Evolutionary conservation across 768 basidiomycete genomes (phyloP).

Genomic region (Wakefieldia striispora): DNA sequence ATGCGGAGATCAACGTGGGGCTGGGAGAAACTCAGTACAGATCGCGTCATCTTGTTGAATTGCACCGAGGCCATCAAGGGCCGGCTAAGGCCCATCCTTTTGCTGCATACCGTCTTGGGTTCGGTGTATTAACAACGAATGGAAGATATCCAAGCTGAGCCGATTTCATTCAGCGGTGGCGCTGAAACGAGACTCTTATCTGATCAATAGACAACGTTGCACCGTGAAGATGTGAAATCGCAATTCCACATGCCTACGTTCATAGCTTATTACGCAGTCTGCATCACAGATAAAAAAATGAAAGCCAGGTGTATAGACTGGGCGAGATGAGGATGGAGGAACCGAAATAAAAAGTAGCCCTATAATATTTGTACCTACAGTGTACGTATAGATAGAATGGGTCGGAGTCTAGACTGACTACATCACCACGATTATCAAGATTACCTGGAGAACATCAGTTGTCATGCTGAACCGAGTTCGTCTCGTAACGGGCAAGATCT

Average conservation of each 20-base stretch:
- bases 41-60: conserved; percentile 3
- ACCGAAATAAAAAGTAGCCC: neutral
- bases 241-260: conserved; percentile 6
- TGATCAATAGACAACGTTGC: no score
- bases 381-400: no score
- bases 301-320: no score
- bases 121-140: no score
- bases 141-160: no score
- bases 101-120: conserved; percentile 1
- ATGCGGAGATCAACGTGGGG: conserved; percentile 9
- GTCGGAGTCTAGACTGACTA: no score
- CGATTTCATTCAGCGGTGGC: no score
- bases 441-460: no score
- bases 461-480: no score
- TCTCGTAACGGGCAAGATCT: no score
- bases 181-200: no score
- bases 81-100: neutral
- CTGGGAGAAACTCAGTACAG: conserved; percentile 6
- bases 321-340: neutral
- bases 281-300: neutral
- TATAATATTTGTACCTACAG: conserved; percentile 7
- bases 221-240: neutral
- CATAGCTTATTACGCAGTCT: conserved; percentile 12
- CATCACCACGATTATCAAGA: no score
- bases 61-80: neutral